Evolutionary conservation across 1,284 basidiomycete genomes (phyloP), one percentile per base, ranked within the genome.

Genomic region (Cryptococcus floricola): DNA sequence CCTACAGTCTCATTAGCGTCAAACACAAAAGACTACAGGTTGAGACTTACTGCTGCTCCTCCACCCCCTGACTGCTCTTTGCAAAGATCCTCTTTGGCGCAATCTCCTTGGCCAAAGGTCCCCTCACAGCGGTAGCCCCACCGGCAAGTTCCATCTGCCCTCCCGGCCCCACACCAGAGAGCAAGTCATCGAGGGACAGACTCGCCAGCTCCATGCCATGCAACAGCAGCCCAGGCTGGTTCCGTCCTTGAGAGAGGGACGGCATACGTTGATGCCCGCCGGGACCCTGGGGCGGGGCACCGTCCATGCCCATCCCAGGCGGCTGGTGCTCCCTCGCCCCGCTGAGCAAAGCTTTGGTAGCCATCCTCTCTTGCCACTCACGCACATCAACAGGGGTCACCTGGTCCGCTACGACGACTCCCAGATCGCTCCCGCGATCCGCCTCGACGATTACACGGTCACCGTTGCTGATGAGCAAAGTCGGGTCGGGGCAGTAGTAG

Each of bases 61-160:
- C 85, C 8, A 66, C 62, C 2, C 71, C 72, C 31, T 81, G 81
- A 50, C 82, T 82, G n/a, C 92, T 92, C 77, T 92, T 94, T n/a
- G 85, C 87, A 75, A 93, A 95, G 51, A 98, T 94, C 81, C 89
- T 85, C 83, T 98, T 98, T 8, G 95, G 95, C 74, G 89, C 91
- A 58, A 95, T 90, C 76, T 96, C 91, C 80, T 92, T 93, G 25
- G 67, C 73, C 48, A 71, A 61, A 9, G 73, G 72, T 14, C 70
- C 72, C 48, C 68, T 63, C 8, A 66, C 64, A 14, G 63, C 63
- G 4, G 60, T 65, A 6, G 31, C 31, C 31, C 31, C 31, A 3
- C 67, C 69, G 16, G 61, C 60, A 31, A 67, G 59, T 50, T 74
- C 71, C 57, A 68, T 59, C 58, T 72, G 70, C 14, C 72, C 71